A percentile compares a stretch with the other conserved stretches of the same genome.
Conservation (phyloP, 2,329 filamentous ascomycete species). For the Colletotrichum tofieldiae region DNA sequence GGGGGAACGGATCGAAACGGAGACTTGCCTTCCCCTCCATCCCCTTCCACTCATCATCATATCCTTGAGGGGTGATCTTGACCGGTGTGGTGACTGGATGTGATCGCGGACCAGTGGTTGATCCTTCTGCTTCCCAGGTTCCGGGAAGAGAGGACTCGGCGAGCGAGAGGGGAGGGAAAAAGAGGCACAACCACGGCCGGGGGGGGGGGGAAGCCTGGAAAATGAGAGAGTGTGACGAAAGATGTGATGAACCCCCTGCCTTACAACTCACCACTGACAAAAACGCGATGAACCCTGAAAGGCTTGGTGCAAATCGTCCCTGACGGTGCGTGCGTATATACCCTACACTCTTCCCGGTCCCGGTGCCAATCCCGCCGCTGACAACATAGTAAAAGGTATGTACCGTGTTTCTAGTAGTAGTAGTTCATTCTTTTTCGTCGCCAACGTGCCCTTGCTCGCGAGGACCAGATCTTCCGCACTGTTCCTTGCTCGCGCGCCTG, state of each 20-base stretch:
- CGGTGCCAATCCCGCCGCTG: neutral
- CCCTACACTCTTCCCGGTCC: conserved; percentile 11
- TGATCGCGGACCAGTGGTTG: conserved; percentile 23
- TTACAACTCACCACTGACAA: conserved; percentile 15
- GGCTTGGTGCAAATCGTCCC: conserved; percentile 24
- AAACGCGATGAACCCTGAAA: conserved; percentile 15
- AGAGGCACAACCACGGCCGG: neutral
- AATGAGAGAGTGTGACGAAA: conserved; percentile 24
- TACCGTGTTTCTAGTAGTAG: neutral
- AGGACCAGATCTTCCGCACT: conserved; percentile 21
- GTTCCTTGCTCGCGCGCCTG: conserved; percentile 17
- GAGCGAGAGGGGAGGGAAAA: neutral
- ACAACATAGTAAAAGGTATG: too few relatives aligned
- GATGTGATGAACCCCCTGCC: conserved; percentile 31
- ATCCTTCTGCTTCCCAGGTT: conserved; percentile 33
- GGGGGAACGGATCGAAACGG: conserved; percentile 19
- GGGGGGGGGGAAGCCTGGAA: neutral
- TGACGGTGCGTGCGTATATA: conserved; percentile 36
- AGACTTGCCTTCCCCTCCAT: conserved; percentile 17
- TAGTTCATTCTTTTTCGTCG: neutral
- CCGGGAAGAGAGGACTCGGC: conserved; percentile 31
- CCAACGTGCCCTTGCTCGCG: conserved; percentile 8
- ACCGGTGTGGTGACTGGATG: conserved; percentile 38
- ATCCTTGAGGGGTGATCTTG: conserved; percentile 16
- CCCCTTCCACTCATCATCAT: neutral